A percentile compares a stretch with the other conserved stretches of the same genome.
These are phyloP conservation scores for Coleophoma eucalyptorum DNA, from an alignment of 2,329 filamentous ascomycete genomes.

Conservation along the genomic window DNA sequence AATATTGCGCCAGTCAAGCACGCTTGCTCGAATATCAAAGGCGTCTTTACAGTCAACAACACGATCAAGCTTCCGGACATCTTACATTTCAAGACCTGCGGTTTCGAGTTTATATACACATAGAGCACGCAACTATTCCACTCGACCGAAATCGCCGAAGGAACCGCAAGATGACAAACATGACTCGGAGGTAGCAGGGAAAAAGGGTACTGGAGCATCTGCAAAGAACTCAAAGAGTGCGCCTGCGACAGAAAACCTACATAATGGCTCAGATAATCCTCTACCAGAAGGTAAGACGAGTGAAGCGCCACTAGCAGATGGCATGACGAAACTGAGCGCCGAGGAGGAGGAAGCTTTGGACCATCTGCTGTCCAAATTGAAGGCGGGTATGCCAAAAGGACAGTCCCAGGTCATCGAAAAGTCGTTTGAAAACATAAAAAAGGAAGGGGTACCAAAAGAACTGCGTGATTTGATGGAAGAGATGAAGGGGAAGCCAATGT, in stretches of 20 bases:
- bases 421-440: slow-evolving; percentile 59
- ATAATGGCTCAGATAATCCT: slow-evolving; percentile 35
- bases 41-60: slow-evolving; percentile 49
- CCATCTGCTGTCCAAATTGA: slow-evolving; percentile 50
- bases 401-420: slow-evolving; percentile 57
- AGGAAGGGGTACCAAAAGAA: slow-evolving; percentile 64
- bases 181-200: slow-evolving; percentile 22
- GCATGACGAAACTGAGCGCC: slow-evolving; percentile 37
- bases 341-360: slow-evolving; percentile 56
- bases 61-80: slow-evolving; percentile 39
- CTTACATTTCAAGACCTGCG: slow-evolving; percentile 32
- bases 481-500: slow-evolving; percentile 20
- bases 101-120: slow-evolving; percentile 28
- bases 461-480: slow-evolving; percentile 34
- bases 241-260: slow-evolving; percentile 40
- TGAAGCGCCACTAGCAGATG: slow-evolving; percentile 18
- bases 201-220: slow-evolving; percentile 26
- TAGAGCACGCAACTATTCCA: slow-evolving; percentile 17
- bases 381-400: slow-evolving; percentile 55
- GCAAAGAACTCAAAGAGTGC: slow-evolving; percentile 21
- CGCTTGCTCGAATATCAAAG: slow-evolving; percentile 59
- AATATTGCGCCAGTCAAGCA: slow-evolving; percentile 62
- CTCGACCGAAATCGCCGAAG: slow-evolving; percentile 7
- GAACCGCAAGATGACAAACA: slow-evolving; percentile 14
- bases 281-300: slow-evolving; percentile 27